These are phyloP conservation scores for Cladorrhinum sp. DNA, from an alignment of 2,329 filamentous ascomycete genomes.

Conservation along the genomic window DNA sequence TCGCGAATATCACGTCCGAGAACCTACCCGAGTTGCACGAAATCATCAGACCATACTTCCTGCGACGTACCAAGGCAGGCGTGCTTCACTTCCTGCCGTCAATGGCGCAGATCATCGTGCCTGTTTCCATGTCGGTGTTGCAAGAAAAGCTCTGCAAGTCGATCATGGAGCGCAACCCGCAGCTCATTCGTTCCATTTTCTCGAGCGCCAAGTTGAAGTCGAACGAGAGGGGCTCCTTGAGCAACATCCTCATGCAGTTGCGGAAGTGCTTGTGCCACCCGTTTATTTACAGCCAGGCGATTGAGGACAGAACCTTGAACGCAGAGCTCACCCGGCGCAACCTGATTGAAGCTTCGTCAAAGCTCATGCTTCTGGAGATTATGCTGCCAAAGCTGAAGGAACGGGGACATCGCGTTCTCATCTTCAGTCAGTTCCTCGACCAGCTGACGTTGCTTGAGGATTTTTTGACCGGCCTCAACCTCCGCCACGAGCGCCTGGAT, in stretches of 20 bases:
- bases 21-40: conserved; percentile 79
- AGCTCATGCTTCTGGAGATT: conserved; percentile 77
- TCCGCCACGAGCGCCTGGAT: conserved; percentile 77
- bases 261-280: conserved; percentile 94
- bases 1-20: conserved; percentile 73
- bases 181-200: conserved; percentile 85
- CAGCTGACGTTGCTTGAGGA: conserved; percentile 91
- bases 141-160: conserved; percentile 95
- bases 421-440: conserved; percentile 92
- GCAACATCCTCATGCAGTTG: conserved; percentile 93
- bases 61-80: conserved; percentile 79
- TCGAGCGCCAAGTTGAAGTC: conserved; percentile 63
- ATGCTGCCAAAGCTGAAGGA: conserved; percentile 85
- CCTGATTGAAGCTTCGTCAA: conserved; percentile 85
- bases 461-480: conserved; percentile 73
- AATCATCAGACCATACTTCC: conserved; percentile 70
- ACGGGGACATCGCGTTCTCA: conserved; percentile 82
- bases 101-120: conserved; percentile 91
- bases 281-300: conserved; percentile 85
- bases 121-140: conserved; percentile 89
- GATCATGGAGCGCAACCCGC: conserved; percentile 85
- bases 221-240: conserved; percentile 74
- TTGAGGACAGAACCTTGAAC: conserved; percentile 75
- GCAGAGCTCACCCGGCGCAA: conserved; percentile 67
- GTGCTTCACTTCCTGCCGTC: conserved; percentile 89